These are phyloP conservation scores for Odontarrhena argentea DNA, from an alignment of 345 rosid genomes.

Conservation along the genomic window DNA sequence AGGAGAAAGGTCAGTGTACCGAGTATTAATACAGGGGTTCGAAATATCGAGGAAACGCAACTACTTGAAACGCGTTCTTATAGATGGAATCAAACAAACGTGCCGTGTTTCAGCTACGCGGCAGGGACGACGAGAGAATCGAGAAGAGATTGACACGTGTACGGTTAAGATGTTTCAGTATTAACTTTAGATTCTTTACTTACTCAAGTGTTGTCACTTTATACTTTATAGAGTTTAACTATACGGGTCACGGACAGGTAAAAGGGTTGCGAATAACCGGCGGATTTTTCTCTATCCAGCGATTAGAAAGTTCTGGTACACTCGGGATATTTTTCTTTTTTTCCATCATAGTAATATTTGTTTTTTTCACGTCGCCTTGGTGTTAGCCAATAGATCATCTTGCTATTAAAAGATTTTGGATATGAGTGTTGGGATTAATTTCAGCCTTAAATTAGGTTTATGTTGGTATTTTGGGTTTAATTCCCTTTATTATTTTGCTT, in stretches of 20 bases:
- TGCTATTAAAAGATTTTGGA: too few relatives aligned
- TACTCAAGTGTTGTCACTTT: constrained; percentile 12
- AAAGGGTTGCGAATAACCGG: background rate
- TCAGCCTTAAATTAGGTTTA: too few relatives aligned
- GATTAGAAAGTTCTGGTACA: constrained; percentile 22
- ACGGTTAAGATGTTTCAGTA: background rate
- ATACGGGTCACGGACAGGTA: background rate
- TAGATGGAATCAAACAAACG: constrained; percentile 23
- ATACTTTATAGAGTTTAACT: background rate
- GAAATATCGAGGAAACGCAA: constrained; percentile 20
- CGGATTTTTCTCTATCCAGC: constrained; percentile 18
- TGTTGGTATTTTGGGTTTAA: too few relatives aligned
- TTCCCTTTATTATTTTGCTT: too few relatives aligned
- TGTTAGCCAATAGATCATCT: too few relatives aligned
- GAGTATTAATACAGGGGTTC: background rate
- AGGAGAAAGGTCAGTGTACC: constrained; percentile 8
- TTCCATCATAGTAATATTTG: too few relatives aligned
- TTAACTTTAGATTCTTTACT: background rate
- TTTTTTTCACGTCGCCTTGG: too few relatives aligned
- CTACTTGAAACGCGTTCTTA: constrained; percentile 27
- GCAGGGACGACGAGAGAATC: background rate
- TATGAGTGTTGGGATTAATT: too few relatives aligned
- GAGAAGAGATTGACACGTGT: background rate
- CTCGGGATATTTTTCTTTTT: background rate
- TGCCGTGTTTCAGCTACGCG: constrained; percentile 42